These are phyloP conservation scores for Saccharomycopsis fodiens DNA, from an alignment of 805 yeast genomes.

Conservation along the genomic window DNA sequence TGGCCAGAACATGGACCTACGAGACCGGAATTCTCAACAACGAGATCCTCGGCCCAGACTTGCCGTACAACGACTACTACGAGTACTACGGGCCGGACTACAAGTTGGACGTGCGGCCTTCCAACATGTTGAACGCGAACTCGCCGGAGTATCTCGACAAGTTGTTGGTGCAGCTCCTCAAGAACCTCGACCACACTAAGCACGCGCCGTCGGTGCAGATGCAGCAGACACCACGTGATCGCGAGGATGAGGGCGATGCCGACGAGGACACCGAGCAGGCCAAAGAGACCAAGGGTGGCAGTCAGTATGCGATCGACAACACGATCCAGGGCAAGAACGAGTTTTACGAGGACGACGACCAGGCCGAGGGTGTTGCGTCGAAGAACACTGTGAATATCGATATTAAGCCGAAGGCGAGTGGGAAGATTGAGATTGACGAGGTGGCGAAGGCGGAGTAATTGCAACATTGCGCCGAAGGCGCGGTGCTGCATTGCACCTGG, in stretches of 20 bases:
- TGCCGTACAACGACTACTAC: slow-evolving; percentile 93
- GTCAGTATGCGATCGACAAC: slow-evolving; percentile 75
- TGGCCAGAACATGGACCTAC: slow-evolving; percentile 89
- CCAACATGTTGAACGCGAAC: slow-evolving; percentile 95
- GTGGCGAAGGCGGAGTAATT: slow-evolving; percentile 2
- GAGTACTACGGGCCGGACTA: slow-evolving; percentile 98
- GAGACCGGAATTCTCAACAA: slow-evolving; percentile 86
- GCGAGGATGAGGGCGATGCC: slow-evolving; percentile 79
- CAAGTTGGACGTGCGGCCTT: slow-evolving; percentile 87
- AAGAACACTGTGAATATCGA: slow-evolving; percentile 9
- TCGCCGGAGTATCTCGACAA: slow-evolving; percentile 86
- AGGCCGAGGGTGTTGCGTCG: slow-evolving; percentile 28
- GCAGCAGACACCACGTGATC: slow-evolving; percentile 81
- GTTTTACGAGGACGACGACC: slow-evolving; percentile 61
- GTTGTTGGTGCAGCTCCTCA: slow-evolving; percentile 66
- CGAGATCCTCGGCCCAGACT: slow-evolving; percentile 62
- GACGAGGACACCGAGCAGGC: slow-evolving; percentile 78
- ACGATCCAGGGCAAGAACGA: slow-evolving; percentile 67
- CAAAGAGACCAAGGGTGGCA: slow-evolving; percentile 86
- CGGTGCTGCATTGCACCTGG: too few species aligned
- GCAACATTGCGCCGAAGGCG: too few species aligned
- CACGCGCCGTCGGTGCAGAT: slow-evolving; percentile 97
- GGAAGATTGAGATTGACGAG: slow-evolving; percentile 9
- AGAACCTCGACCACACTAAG: slow-evolving; percentile 80
- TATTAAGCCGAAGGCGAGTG: slow-evolving; percentile 1